Base-by-base conservation (phyloP, 371 early-diverging fungal genomes). In the Mucor racemosus region DNA sequence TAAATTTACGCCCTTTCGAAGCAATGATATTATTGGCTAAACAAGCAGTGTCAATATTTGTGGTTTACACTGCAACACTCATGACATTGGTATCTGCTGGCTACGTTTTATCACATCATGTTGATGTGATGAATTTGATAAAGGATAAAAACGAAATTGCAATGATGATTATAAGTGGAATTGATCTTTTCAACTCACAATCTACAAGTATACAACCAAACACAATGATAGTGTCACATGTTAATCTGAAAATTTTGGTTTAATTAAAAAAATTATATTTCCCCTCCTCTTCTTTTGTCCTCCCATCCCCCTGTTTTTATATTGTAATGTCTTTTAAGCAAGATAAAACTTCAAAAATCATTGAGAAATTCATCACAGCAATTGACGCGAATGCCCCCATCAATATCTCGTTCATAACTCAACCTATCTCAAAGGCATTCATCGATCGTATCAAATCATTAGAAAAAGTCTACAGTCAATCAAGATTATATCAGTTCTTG, bases 1-100 rank as follows among this genome's bases (percentile, higher is more conserved):
- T 81, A 3, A 71, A 76, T n/a, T 50, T 81, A 53, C 58, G 78
- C 7, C 81, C 81, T 4, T 60, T 73, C 31, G 76, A 81, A 13
- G 81, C 81, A 9, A 73, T 81, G 67, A 11, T 73, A 4, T 68
- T 81, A 6, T 36, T 81, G 9, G 65, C 73, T 10, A 78, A 77
- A 31, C 71, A 71, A 6, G 76, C 65, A 1, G 50, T 69, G 1
- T 67, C 75, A 0, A 73, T 78, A 9, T 72, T 67, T 60, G 60
- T 73, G 1, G 63, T 73, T 1, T 78, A 78, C 58, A 62, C 63
- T 5, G 73, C 76, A 9, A 58, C 73, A 7, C 58, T 78, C 6
- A 64, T 61, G 5, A 67, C 67, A 4, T 13, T 74, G 35, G 62
- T 60, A n/a, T 58, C 67, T 6, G 60, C 67, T 39, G 67, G 64